Conservation (phyloP, 768 basidiomycete genomes). For the Mycena kentingensis region DNA sequence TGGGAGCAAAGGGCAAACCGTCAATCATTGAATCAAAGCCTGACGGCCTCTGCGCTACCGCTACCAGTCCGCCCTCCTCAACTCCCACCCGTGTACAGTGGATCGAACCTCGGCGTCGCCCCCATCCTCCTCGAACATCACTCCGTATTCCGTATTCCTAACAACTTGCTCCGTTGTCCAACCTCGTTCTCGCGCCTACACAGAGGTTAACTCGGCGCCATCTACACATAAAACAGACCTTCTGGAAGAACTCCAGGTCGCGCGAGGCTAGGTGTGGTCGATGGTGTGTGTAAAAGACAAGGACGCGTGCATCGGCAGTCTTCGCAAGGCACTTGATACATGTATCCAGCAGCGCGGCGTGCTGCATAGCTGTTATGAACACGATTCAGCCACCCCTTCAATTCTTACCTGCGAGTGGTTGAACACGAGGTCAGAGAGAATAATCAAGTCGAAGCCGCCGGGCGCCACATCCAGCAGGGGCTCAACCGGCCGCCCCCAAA, state of each 20-base stretch:
- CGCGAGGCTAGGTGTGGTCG: slow-evolving; percentile 79
- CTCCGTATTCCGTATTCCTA: slow-evolving; percentile 62
- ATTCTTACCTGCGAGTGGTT: slow-evolving; percentile 87
- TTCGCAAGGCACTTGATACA: slow-evolving; percentile 53
- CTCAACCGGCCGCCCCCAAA: slow-evolving; percentile 70
- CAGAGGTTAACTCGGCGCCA: too few relatives aligned
- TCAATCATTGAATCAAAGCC: too few relatives aligned
- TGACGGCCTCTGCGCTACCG: too few relatives aligned
- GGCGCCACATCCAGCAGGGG: slow-evolving; percentile 42
- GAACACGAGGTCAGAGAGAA: slow-evolving; percentile 92
- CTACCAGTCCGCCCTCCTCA: slow-evolving; percentile 36
- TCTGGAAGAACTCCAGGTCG: slow-evolving; percentile 80
- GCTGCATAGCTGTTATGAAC: slow-evolving; percentile 43
- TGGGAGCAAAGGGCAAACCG: background rate
- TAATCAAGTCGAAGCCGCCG: slow-evolving; percentile 70
- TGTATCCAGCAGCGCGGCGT: slow-evolving; percentile 76
- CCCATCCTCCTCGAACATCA: slow-evolving; percentile 89
- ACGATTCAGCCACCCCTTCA: background rate
- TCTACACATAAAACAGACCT: too few relatives aligned
- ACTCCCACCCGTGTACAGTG: slow-evolving; percentile 84
- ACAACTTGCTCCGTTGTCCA: slow-evolving; percentile 78
- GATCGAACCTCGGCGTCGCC: slow-evolving; percentile 77
- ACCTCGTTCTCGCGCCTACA: slow-evolving; percentile 58
- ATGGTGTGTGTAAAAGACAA: slow-evolving; percentile 91
- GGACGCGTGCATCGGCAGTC: slow-evolving; percentile 38